These are phyloP conservation scores for Salix caprea DNA, from an alignment of 345 rosid genomes.

Conservation along the genomic window DNA sequence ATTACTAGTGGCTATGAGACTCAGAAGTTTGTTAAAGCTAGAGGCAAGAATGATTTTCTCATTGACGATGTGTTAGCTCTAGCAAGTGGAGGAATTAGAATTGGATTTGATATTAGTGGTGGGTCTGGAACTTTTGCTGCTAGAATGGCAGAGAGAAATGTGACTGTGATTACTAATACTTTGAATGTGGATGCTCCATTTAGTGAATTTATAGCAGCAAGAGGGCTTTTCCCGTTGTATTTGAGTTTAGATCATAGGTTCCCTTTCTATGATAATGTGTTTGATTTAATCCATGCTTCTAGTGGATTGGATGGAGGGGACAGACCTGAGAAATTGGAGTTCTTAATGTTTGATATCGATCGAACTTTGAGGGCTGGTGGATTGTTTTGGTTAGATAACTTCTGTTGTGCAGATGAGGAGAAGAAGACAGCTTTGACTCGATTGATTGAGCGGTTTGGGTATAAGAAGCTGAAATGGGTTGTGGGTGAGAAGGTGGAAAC, in stretches of 20 bases:
- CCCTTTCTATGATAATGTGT: constrained; percentile 83
- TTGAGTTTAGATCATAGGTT: constrained; percentile 87
- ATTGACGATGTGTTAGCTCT: constrained; percentile 69
- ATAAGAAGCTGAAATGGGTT: constrained; percentile 94
- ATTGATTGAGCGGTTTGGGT: constrained; percentile 76
- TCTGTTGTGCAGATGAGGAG: constrained; percentile 56
- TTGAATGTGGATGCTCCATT: constrained; percentile 75
- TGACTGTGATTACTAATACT: constrained; percentile 63
- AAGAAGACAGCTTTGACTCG: constrained; percentile 70
- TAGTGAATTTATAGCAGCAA: constrained; percentile 75
- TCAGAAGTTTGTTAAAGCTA: constrained; percentile 61
- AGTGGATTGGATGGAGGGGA: constrained; percentile 66
- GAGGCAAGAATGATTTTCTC: constrained; percentile 75
- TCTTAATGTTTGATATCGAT: constrained; percentile 91
- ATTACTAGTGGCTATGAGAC: constrained; percentile 47
- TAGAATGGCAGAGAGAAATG: constrained; percentile 88
- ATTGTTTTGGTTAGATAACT: constrained; percentile 84
- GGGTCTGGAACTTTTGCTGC: constrained; percentile 91
- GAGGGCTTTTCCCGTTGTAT: constrained; percentile 83
- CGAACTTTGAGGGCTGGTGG: constrained; percentile 80
- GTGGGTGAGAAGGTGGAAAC: constrained; percentile 72
- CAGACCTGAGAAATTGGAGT: constrained; percentile 75
- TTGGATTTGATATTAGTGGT: constrained; percentile 82
- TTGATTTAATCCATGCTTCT: constrained; percentile 67
- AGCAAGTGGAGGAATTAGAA: constrained; percentile 67